Base-by-base conservation (phyloP, 805 yeast genomes). In the Grigorovia yakushimaensis region DNA sequence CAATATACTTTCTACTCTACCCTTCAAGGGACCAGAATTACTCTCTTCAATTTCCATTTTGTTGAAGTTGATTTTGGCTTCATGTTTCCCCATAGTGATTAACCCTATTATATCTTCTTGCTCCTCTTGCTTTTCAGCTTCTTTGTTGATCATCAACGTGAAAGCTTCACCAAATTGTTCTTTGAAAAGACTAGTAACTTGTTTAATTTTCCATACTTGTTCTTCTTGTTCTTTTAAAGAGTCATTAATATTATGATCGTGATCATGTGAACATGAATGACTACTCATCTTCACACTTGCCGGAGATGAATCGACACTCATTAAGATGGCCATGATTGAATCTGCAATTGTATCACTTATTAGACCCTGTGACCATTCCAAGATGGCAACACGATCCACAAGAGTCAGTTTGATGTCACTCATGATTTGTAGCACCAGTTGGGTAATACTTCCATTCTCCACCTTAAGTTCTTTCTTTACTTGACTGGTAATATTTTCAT, bases 291-390 rank as follows among this genome's bases (percentile, higher is more conserved):
- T 93, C 24, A 93, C 95, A 6, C 97, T 87, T 1, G 96, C 95
- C 10, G 96, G 96, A 0, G 96, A 81, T 0, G 96, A 82, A 62
- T 93, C 98, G 39, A 91, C 93, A 41, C 95, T 86, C 66, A 91
- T 75, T 30, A 93, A 65, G 37, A 93, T 88, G 0, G 97, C 96
- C 49, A 93, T 77, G 1, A 88, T 84, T 15, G 96, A 82, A 60
- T 93, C 99, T 0, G 98, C 98, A 52, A 93, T 78, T 0, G 96
- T 83, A 59, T 93, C 98, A 51, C 85, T 89, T 69, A 88, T 78
- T 48, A 86, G 71, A 49, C 88, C 89, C 55, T 94, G 91, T 17
- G 80, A 77, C 98, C 98, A 93, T 63, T 87, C 94, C 13, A 91
- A 81, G 0, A 83, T 74, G 5, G 85, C 81, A 9, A 74, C 54